A percentile compares a stretch with the other conserved stretches of the same genome.
phyloP scores from a whole-genome alignment of 306 rosid species.

The Dryas drummondii region DNA sequence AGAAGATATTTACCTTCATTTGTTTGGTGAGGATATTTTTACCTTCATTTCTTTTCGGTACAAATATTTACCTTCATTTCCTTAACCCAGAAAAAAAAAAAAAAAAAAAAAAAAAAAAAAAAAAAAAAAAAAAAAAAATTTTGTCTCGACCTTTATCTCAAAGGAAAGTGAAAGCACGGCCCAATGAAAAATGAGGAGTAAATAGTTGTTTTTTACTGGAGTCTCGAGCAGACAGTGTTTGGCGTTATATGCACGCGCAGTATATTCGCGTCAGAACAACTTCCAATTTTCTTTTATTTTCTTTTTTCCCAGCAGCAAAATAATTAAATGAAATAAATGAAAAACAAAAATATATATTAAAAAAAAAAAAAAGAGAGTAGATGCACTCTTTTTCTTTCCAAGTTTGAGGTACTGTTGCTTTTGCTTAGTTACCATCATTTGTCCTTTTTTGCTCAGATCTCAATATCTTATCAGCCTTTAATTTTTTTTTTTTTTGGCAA shows the following conservation, averaged over 20 bases:
- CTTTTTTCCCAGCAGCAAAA: not conserved
- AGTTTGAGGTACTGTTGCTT: not conserved
- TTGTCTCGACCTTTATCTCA: not conserved
- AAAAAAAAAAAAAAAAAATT: not conserved
- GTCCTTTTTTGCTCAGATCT: not conserved
- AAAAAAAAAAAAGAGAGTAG: not conserved
- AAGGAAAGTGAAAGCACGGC: slow-evolving; percentile 9
- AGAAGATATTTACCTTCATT: no score
- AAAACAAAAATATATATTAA: not conserved
- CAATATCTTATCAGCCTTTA: not conserved
- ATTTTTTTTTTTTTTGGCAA: not conserved
- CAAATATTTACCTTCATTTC: no score
- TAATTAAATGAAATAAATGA: not conserved
- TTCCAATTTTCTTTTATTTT: not conserved
- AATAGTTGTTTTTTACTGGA: slow-evolving; percentile 9
- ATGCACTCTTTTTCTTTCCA: not conserved
- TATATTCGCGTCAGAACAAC: slow-evolving; percentile 2
- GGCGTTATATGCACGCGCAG: slow-evolving; percentile 21
- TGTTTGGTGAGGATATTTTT: no score
- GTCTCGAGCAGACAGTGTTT: not conserved
- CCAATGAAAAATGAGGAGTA: slow-evolving; percentile 12
- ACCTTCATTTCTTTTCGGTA: no score
- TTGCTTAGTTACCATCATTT: slow-evolving; percentile 16
- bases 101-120: no score
- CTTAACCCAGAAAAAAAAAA: no score